Base-by-base conservation (phyloP, 108 stramenopile species). In the Cylindrotheca fusiformis region DNA sequence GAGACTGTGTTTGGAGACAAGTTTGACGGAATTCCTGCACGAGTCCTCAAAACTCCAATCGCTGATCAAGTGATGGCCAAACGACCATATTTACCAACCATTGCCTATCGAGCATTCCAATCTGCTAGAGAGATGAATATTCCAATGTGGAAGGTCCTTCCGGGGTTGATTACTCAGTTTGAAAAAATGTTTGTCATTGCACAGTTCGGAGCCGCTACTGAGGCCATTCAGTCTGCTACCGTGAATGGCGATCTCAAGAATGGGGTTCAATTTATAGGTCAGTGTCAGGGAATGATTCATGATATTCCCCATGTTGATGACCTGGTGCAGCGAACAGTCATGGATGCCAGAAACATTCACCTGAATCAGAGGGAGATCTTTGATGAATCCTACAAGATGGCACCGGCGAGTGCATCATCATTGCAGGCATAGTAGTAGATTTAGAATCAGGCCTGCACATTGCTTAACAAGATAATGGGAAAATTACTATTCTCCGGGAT, bases 251-350 rank as follows among this genome's bases (percentile, higher is more conserved):
- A 88, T 52, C 32, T 87, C 28, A 60, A 82, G 12, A 63, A 74
- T 25, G 93, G 93, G 6, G 93, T 94, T 49, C 93, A 94, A 61
- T 94, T 94, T 64, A 79, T 90, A 52, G 93, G 93, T 1, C 93
- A 94, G 60, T 75, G 72, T 45, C 85, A 87, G 44, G 90, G 93
- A 19, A 55, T 94, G 71, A 91, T 94, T 61, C 51, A 79, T 27
- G 88, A 90, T 68, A 82, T 93, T 52, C 87, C 87, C 6, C 23
- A 58, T 1, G 92, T 93, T n/a, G 78, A 93, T 41, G 87, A 84
- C 48, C 58, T 90, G 50, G 68, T 90, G 22, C 87, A 86, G 49
- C 65, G 83, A 44, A 85, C 88, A 10, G 67, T 93, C 23, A n/a
- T 1, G 10, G 92, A 93, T 62, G 87, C 87, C 23, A 52, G 56